These are phyloP conservation scores for Starmerella kuoi DNA, from an alignment of 805 yeast genomes.

Conservation along the genomic window DNA sequence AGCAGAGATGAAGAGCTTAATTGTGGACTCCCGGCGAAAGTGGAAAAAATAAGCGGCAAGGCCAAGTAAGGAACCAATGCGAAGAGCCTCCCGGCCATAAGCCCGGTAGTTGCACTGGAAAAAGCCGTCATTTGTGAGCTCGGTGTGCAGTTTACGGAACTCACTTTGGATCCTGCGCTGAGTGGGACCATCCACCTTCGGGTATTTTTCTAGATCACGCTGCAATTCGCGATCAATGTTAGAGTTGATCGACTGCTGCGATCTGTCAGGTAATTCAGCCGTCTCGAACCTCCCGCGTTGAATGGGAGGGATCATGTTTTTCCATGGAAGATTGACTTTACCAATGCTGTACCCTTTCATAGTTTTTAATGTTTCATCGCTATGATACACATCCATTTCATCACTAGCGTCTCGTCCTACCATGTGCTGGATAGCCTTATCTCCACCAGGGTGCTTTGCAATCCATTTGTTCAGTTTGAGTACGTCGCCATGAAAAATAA, in stretches of 20 bases:
- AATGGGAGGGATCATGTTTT: constrained; percentile 71
- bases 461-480: constrained; percentile 62
- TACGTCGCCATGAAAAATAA: constrained; percentile 50
- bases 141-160: constrained; percentile 49
- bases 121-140: constrained; percentile 43
- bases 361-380: constrained; percentile 40
- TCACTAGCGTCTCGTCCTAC: constrained; percentile 85
- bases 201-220: constrained; percentile 45
- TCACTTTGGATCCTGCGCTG: constrained; percentile 45
- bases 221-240: constrained; percentile 47
- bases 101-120: constrained; percentile 65
- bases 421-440: constrained; percentile 69
- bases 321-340: constrained; percentile 50
- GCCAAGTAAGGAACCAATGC: constrained; percentile 45
- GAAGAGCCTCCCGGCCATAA: constrained; percentile 54
- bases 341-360: constrained; percentile 59
- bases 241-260: constrained; percentile 36
- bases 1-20: constrained; percentile 45
- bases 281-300: constrained; percentile 55
- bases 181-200: constrained; percentile 54
- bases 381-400: constrained; percentile 77
- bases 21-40: constrained; percentile 18
- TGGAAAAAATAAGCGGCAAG: constrained; percentile 39
- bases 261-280: constrained; percentile 14
- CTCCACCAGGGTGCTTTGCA: constrained; percentile 76